Evolutionary conservation across 345 rosid genomes (phyloP).

Genomic region (Ricinus communis): DNA sequence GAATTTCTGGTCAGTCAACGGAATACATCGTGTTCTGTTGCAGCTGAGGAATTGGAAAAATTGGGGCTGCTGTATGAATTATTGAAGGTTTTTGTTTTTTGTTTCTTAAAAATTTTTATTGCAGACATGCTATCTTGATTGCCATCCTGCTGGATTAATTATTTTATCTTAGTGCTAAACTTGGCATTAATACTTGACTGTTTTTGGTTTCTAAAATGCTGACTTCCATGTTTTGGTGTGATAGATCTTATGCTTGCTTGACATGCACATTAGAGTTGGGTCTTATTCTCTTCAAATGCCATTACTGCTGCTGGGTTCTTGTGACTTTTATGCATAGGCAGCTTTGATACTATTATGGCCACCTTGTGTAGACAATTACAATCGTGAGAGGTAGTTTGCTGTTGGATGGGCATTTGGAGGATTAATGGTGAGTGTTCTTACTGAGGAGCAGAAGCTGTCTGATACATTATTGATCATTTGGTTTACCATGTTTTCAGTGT

Average conservation of each 20-base stretch:
- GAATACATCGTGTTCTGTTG: constrained; percentile 13
- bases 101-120: constrained; percentile 2
- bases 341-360: constrained; percentile 25
- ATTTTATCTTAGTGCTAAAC: constrained; percentile 39
- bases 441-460: constrained; percentile 33
- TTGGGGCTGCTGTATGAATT: constrained; percentile 26
- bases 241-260: constrained; percentile 49
- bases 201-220: constrained; percentile 46
- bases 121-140: constrained; percentile 27
- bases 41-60: constrained; percentile 31
- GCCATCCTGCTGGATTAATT: constrained; percentile 43
- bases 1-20: constrained; percentile 1
- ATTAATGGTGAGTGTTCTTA: constrained; percentile 27
- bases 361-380: constrained; percentile 19
- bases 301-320: constrained; percentile 36
- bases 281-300: constrained; percentile 42
- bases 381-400: constrained; percentile 21
- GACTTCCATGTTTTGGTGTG: constrained; percentile 41
- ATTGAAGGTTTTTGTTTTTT: constrained; percentile 25
- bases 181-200: constrained; percentile 38
- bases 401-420: constrained; percentile 37
- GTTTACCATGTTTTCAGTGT: constrained; percentile 34
- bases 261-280: constrained; percentile 41
- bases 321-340: constrained; percentile 28
- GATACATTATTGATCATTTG: constrained; percentile 32